Conservation (phyloP, 768 basidiomycete genomes). For the Hericium rajendrae region DNA sequence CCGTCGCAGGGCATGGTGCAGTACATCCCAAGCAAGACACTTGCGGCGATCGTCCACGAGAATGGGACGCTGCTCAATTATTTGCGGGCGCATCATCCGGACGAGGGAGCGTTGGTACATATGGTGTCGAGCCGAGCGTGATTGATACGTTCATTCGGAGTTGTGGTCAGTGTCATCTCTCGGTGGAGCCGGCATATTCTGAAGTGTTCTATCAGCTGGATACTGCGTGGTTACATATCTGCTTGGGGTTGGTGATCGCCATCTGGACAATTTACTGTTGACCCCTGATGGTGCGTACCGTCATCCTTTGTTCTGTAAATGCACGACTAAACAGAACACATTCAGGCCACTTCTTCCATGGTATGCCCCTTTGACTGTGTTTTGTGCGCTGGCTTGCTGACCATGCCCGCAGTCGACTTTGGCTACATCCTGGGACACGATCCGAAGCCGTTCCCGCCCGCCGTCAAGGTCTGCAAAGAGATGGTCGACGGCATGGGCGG, state of each 20-base stretch:
- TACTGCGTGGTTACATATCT: constrained; percentile 97
- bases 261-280: constrained; percentile 89
- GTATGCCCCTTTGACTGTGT: constrained; percentile 28
- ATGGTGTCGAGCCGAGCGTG: constrained; percentile 88
- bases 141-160: constrained; percentile 95
- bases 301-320: not conserved
- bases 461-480: constrained; percentile 97
- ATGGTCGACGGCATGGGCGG: constrained; percentile 99
- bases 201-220: constrained; percentile 52
- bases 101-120: constrained; percentile 90
- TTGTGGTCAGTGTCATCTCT: constrained; percentile 62
- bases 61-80: constrained; percentile 84
- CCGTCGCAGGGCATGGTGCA: constrained; percentile 91
- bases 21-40: constrained; percentile 92
- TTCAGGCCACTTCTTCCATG: constrained; percentile 91
- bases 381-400: constrained; percentile 8
- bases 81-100: constrained; percentile 75
- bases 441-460: constrained; percentile 95
- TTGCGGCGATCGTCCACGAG: constrained; percentile 91
- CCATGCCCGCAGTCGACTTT: constrained; percentile 68
- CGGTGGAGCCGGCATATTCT: not conserved
- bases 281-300: constrained; percentile 69
- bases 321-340: no score
- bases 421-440: constrained; percentile 97
- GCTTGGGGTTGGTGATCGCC: constrained; percentile 93